Conservation (phyloP, 2,329 filamentous ascomycete species). For the Alternaria triticina region DNA sequence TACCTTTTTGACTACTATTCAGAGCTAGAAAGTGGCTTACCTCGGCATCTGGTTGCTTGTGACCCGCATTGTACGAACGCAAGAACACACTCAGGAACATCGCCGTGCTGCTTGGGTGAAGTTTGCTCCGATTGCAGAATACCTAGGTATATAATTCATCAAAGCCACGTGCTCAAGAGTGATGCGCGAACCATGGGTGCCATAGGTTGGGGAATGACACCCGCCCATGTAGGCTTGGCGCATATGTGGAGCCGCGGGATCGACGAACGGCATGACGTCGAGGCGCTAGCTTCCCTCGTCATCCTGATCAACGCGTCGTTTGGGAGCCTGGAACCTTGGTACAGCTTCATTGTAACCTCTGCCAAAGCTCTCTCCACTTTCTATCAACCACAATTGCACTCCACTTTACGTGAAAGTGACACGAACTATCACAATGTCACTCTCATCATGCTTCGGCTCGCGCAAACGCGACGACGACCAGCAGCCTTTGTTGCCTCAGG, state of each 20-base stretch:
- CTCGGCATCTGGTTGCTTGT: neutral
- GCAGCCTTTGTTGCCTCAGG: slow-evolving; percentile 74
- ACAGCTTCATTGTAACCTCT: slow-evolving; percentile 2
- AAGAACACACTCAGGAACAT: neutral
- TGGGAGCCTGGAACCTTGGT: slow-evolving; percentile 3
- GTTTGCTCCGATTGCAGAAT: neutral
- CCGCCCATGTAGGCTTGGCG: slow-evolving; percentile 3
- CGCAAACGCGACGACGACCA: slow-evolving; percentile 67
- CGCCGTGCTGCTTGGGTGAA: neutral
- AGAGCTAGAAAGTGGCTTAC: neutral
- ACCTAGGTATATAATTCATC: neutral
- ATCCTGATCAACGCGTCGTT: slow-evolving; percentile 11
- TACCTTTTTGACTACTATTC: neutral
- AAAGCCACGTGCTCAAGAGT: neutral
- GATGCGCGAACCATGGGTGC: neutral
- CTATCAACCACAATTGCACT: slow-evolving; percentile 4
- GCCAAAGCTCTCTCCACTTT: neutral
- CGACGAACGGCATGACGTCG: slow-evolving; percentile 17
- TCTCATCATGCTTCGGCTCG: slow-evolving; percentile 67
- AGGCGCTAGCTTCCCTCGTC: slow-evolving; percentile 8
- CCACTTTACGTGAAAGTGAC: neutral
- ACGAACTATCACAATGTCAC: slow-evolving; percentile 53
- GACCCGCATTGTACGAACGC: neutral
- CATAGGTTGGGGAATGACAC: neutral
- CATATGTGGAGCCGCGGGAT: slow-evolving; percentile 12